Evolutionary conservation across 2,329 filamentous ascomycete species (phyloP).

Genomic region (Trichoderma sp.): DNA sequence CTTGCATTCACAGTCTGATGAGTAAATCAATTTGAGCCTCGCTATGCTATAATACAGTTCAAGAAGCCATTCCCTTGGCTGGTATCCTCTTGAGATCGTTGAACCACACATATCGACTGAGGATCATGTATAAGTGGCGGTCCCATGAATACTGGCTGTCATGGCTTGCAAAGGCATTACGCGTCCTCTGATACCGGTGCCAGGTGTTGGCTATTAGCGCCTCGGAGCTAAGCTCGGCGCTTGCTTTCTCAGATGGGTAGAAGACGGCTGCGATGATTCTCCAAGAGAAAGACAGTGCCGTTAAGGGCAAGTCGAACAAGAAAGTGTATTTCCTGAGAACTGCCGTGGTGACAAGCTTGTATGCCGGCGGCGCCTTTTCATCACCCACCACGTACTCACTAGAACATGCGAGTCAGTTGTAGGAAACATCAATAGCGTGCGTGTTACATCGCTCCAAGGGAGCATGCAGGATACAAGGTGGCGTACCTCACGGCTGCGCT

Average conservation of each 20-base stretch:
- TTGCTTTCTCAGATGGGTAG: conserved; percentile 30
- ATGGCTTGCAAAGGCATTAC: conserved; percentile 45
- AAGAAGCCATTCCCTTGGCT: background rate
- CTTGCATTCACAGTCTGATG: background rate
- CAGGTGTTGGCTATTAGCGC: conserved; percentile 45
- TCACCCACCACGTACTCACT: conserved; percentile 39
- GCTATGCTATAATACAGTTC: background rate
- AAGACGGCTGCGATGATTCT: conserved; percentile 31
- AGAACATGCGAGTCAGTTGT: background rate
- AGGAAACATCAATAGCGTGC: background rate
- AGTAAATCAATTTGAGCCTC: background rate
- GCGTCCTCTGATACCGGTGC: conserved; percentile 42
- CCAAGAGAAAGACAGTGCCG: conserved; percentile 42
- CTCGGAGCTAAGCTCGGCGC: conserved; percentile 33
- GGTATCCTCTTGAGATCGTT: conserved; percentile 37
- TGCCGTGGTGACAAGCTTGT: conserved; percentile 43
- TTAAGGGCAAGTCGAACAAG: conserved; percentile 44
- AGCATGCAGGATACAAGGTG: background rate
- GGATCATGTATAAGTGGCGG: conserved; percentile 44
- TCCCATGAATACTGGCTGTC: conserved; percentile 48
- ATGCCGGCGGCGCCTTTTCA: conserved; percentile 40
- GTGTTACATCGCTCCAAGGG: background rate
- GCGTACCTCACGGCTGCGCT: conserved; percentile 45
- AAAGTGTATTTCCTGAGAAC: conserved; percentile 46
- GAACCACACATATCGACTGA: conserved; percentile 49